phyloP scores from a whole-genome alignment of 2,329 filamentous ascomycete genomes.

The Aureobasidium sp. region DNA sequence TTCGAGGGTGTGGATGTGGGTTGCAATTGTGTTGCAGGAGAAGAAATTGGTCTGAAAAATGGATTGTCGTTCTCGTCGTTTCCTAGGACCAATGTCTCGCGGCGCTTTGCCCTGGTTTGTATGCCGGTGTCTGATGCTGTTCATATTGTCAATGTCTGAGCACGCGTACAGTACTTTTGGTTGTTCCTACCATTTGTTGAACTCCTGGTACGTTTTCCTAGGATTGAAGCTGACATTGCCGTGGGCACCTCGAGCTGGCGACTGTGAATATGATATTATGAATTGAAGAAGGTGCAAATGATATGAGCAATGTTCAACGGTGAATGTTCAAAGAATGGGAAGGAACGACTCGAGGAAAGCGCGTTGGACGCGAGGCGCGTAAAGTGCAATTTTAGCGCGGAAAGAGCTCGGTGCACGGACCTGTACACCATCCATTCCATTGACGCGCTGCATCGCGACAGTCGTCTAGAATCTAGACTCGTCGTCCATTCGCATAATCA shows the following conservation, averaged over 20 bases:
- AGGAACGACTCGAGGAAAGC: conserved; percentile 1
- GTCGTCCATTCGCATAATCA: neutral
- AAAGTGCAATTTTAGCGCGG: conserved; percentile 7
- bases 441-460: neutral
- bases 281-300: neutral
- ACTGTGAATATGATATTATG: neutral
- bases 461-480: neutral
- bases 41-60: conserved; percentile 35
- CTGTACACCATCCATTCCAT: neutral
- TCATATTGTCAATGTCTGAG: neutral
- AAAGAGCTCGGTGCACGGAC: neutral
- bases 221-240: conserved; percentile 29
- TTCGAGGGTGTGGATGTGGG: conserved; percentile 35
- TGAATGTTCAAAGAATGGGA: neutral
- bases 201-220: conserved; percentile 41
- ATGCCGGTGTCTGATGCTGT: conserved; percentile 10
- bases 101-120: conserved; percentile 33
- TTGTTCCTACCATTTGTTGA: conserved; percentile 12
- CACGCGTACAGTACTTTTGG: neutral
- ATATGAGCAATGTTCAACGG: neutral
- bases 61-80: conserved; percentile 64
- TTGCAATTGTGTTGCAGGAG: conserved; percentile 28
- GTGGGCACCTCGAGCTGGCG: neutral
- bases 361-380: neutral
- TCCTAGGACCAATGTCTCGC: conserved; percentile 39